Percentiles rank a stretch among this genome's conserved stretches.
phyloP scores from a whole-genome alignment of 2,329 filamentous ascomycete genomes.

The Bipolaris oryzae region DNA sequence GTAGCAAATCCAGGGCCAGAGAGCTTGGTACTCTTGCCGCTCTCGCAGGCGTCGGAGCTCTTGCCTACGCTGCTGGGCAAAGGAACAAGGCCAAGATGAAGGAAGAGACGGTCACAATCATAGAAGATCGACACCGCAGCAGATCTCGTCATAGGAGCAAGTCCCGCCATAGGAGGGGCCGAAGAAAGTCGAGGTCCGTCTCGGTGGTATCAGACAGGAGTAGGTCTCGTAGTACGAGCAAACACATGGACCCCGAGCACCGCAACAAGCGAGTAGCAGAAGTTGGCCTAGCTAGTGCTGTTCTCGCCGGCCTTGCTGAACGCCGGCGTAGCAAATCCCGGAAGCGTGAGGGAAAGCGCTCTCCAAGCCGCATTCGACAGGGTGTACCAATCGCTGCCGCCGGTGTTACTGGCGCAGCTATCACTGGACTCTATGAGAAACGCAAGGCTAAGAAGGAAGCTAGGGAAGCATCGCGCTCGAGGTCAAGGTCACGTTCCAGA shows the following conservation, averaged over 20 bases:
- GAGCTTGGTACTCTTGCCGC: conserved; percentile 65
- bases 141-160: conserved; percentile 26
- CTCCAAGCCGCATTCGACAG: conserved; percentile 61
- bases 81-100: conserved; percentile 55
- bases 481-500: conserved; percentile 49
- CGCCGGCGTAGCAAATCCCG: conserved; percentile 64
- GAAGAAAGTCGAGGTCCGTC: conserved; percentile 43
- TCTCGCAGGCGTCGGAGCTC: conserved; percentile 64
- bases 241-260: conserved; percentile 54
- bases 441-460: conserved; percentile 65
- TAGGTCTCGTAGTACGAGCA: conserved; percentile 53
- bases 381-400: conserved; percentile 66
- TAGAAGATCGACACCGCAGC: conserved; percentile 53
- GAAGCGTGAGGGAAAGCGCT: conserved; percentile 58
- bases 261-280: conserved; percentile 65
- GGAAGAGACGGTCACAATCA: conserved; percentile 46
- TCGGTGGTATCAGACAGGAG: conserved; percentile 34
- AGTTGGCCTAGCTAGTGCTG: conserved; percentile 66
- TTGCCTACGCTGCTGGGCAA: conserved; percentile 59
- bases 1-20: conserved; percentile 53
- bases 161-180: conserved; percentile 50
- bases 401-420: conserved; percentile 65
- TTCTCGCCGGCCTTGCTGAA: conserved; percentile 66
- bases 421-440: conserved; percentile 67
- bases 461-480: conserved; percentile 53